These are phyloP conservation scores for Pelargonium fulgidum DNA, from an alignment of 441 rosid genomes.

Conservation along the genomic window DNA sequence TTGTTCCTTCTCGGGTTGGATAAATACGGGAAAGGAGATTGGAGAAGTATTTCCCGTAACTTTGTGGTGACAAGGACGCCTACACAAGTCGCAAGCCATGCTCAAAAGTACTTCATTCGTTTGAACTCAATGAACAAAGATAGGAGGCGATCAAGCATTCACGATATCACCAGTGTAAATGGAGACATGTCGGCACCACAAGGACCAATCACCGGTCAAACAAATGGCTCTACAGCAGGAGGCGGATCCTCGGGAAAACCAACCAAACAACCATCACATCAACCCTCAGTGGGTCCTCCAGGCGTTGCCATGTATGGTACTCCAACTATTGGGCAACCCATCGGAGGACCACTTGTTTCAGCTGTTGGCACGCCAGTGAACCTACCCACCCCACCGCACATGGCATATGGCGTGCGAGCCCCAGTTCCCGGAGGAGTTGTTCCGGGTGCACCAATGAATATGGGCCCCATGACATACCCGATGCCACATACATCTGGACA, in stretches of 20 bases:
- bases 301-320: slow-evolving; percentile 59
- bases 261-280: slow-evolving; percentile 38
- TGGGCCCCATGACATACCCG: slow-evolving; percentile 35
- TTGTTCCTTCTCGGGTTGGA: slow-evolving; percentile 93
- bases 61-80: slow-evolving; percentile 95
- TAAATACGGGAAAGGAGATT: slow-evolving; percentile 94
- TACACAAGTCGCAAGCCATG: slow-evolving; percentile 45
- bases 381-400: slow-evolving; percentile 56
- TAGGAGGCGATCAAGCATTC: slow-evolving; percentile 92
- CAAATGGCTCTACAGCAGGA: slow-evolving; percentile 46
- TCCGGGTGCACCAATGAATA: slow-evolving; percentile 71
- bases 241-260: slow-evolving; percentile 47
- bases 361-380: slow-evolving; percentile 91
- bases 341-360: slow-evolving; percentile 76
- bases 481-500: slow-evolving; percentile 70
- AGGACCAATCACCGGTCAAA: slow-evolving; percentile 91
- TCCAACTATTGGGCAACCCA: slow-evolving; percentile 80
- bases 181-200: slow-evolving; percentile 63
- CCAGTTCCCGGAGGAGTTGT: slow-evolving; percentile 62
- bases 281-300: slow-evolving; percentile 35
- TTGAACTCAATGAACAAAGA: slow-evolving; percentile 89
- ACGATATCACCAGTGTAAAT: slow-evolving; percentile 82
- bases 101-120: slow-evolving; percentile 89
- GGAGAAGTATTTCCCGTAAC: slow-evolving; percentile 97
- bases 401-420: slow-evolving; percentile 69